Evolutionary conservation across 306 rosid genomes (phyloP), one percentile per base, ranked within the genome.

Genomic region (Medicago arabica): DNA sequence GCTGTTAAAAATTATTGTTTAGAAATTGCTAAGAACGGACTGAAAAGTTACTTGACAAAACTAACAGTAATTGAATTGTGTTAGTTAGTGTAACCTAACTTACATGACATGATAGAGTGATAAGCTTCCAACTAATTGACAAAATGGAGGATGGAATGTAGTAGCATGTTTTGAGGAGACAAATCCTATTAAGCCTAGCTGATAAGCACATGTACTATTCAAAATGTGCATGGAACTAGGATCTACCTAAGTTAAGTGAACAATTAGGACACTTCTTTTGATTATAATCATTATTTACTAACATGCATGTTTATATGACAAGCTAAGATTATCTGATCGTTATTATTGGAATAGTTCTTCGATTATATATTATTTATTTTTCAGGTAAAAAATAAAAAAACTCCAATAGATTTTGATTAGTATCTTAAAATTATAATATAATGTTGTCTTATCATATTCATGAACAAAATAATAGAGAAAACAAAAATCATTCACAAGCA

Each of bases 1-100:
- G 71, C 39, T 38, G 67, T 75, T 58, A 36, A 59, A 60, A 60
- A 23, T 59, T 36, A 43, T 11, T 23, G 60, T 68, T 66, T 50
- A 50, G 80, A 75, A 80, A 72, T 50, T 80, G 84, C 76, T 11
- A 38, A 75, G 84, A 60, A 80, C 49, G 67, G 14, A 69, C 16
- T 60, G 10, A 2, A 68, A 60, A 69, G 67, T 61, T 60, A 61
- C 34, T 11, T 14, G 80, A 68, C 77, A 80, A 68, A 69, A 49
- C 39, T 50, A 80, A 80, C 72, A 60, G 57, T 47, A 67, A 66
- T 67, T 36, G 44, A 0, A 44, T 44, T 19, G 75, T 74, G 64
- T 74, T 64, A 19, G 25, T 55, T 66, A 41, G 79, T 80, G 76
- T 21, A 38, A 51, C 16, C 12, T 57, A 47, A 68, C 65, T 38